Base-by-base conservation (phyloP, 345 rosid genomes). In the Eucalyptus erythrocorys region DNA sequence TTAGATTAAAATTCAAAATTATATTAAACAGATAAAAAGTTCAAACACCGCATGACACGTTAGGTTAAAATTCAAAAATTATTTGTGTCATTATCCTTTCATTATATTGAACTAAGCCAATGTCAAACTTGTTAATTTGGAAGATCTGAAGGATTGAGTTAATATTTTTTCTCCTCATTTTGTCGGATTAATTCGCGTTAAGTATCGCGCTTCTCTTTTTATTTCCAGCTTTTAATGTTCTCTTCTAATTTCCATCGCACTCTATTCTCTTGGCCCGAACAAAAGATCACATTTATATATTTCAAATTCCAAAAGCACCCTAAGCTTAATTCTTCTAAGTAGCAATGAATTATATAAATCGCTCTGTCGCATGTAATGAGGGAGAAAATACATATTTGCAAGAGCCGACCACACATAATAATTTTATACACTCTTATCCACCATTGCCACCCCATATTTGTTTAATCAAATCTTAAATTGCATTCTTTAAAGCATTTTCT, bases 41-140 rank as follows among this genome's bases (percentile, higher is more conserved):
- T 55, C 0, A 24, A 0, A 1, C 1, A 10, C 6, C 1, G 0
- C 13, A 2, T 24, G 10, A 1, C 30, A 55, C 7, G 24, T 22
- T 55, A 55, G 9, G 24, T 55, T 1, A 0, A 55, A 55, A 22
- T n/a, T n/a, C n/a, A n/a, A n/a, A n/a, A n/a, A n/a, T 9, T 1
- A 55, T 55, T 55, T 24, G 10, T 10, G 13, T 55, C 3, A 2
- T 55, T 0, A 24, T 55, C 30, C 7, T 13, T 64, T 64, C 40
- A 64, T n/a, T n/a, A 64, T n/a, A 64, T 64, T 0, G 1, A 64
- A 64, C 37, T 64, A 13, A 14, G 5, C 21, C 3, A n/a, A 13
- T 2, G 10, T n/a, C 4, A n/a, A n/a, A n/a, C n/a, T n/a, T n/a
- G n/a, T n/a, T n/a, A n/a, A n/a, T n/a, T n/a, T n/a, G n/a, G n/a